Conservation (phyloP, 1,139 yeast genomes). For the Debaryomyces subglobosus region DNA sequence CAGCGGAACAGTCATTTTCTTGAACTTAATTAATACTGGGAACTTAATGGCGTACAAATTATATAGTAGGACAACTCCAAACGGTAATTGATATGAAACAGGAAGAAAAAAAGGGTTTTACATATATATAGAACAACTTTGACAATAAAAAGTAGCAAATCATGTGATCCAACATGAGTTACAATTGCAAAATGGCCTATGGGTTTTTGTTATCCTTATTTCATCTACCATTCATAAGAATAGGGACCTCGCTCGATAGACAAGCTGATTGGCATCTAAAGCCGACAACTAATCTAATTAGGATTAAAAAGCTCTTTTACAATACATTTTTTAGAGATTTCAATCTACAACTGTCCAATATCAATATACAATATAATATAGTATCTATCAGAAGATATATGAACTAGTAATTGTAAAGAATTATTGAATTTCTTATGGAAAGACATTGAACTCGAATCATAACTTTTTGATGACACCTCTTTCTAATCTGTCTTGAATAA, state of each 20-base stretch:
- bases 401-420: no score
- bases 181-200: background rate
- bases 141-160: background rate
- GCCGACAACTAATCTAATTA: background rate
- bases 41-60: background rate
- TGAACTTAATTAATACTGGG: background rate
- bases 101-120: background rate
- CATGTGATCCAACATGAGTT: background rate
- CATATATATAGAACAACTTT: background rate
- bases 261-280: background rate
- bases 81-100: background rate
- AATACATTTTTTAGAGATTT: no score
- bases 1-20: conserved; percentile 5
- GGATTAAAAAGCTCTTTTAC: no score
- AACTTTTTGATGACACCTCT: conserved; percentile 24
- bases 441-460: background rate
- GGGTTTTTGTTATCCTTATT: background rate
- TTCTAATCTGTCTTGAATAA: conserved; percentile 33
- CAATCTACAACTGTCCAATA: background rate
- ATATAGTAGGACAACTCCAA: background rate
- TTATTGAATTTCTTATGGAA: no score
- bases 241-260: background rate
- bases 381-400: background rate
- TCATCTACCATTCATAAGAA: no score
- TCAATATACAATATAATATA: background rate